These are phyloP conservation scores for Apiotrichum porosum DNA, from an alignment of 1,284 basidiomycete genomes.

Conservation along the genomic window DNA sequence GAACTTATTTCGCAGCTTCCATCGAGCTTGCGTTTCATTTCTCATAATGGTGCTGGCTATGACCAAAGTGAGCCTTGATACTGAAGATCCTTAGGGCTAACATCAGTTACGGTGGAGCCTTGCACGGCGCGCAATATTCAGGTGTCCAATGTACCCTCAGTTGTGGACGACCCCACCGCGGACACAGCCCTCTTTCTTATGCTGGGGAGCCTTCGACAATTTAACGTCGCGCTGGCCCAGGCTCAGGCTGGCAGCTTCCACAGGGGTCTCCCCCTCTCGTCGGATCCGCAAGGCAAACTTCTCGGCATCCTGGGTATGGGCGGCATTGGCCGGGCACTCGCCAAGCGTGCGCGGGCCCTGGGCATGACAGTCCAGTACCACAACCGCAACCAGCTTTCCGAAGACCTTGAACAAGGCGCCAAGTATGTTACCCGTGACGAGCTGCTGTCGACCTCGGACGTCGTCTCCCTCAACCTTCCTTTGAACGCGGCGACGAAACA, in stretches of 20 bases:
- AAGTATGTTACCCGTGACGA: slow-evolving; percentile 34
- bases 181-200: slow-evolving; percentile 78
- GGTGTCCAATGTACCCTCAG: slow-evolving; percentile 77
- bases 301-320: slow-evolving; percentile 26
- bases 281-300: slow-evolving; percentile 14
- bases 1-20: slow-evolving; percentile 20
- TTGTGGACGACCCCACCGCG: slow-evolving; percentile 81
- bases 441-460: slow-evolving; percentile 29
- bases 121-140: slow-evolving; percentile 66
- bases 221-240: slow-evolving; percentile 61
- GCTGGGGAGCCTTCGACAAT: slow-evolving; percentile 70
- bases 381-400: slow-evolving; percentile 56
- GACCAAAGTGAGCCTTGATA: slow-evolving; percentile 30
- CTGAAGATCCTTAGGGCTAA: not conserved
- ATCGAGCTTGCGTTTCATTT: slow-evolving; percentile 17
- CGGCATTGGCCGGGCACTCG: slow-evolving; percentile 20
- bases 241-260: slow-evolving; percentile 58
- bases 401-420: slow-evolving; percentile 20
- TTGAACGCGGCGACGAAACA: slow-evolving; percentile 20
- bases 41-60: slow-evolving; percentile 28
- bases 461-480: slow-evolving; percentile 27
- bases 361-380: slow-evolving; percentile 54
- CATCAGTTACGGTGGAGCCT: slow-evolving; percentile 57
- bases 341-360: slow-evolving; percentile 16
- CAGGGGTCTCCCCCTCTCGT: slow-evolving; percentile 25